Percentiles rank a stretch among this genome's conserved stretches.
These are phyloP conservation scores for Malassezia sympodialis DNA, from an alignment of 1,284 basidiomycete species.

Conservation along the genomic window DNA sequence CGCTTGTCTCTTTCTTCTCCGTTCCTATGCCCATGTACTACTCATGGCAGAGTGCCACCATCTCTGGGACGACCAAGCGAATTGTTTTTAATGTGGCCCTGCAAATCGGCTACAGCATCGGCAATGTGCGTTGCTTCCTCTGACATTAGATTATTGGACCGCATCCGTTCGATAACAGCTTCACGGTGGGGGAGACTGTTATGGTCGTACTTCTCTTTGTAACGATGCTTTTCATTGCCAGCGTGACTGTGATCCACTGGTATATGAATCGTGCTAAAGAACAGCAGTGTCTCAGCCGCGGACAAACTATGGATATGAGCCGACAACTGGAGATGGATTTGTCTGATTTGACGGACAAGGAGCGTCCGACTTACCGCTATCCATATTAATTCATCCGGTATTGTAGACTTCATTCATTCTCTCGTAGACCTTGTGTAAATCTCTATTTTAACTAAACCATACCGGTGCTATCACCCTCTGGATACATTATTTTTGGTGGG, in stretches of 20 bases:
- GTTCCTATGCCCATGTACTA: slow-evolving; percentile 27
- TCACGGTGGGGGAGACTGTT: slow-evolving; percentile 23
- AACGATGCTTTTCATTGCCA: slow-evolving; percentile 18
- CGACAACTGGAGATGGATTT: slow-evolving; percentile 24
- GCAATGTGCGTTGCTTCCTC: slow-evolving; percentile 23
- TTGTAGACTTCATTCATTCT: no score
- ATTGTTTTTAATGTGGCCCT: slow-evolving; percentile 32
- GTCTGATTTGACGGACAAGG: slow-evolving; percentile 41
- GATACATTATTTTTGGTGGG: no score
- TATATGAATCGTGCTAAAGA: slow-evolving; percentile 23
- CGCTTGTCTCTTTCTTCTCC: slow-evolving; percentile 23
- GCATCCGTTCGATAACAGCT: not conserved
- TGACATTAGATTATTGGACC: slow-evolving; percentile 19
- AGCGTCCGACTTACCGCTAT: slow-evolving; percentile 41
- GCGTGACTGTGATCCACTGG: slow-evolving; percentile 24
- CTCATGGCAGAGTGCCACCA: slow-evolving; percentile 20
- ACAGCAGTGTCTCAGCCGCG: slow-evolving; percentile 2
- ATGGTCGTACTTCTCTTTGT: slow-evolving; percentile 37
- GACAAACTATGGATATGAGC: not conserved
- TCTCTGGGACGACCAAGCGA: slow-evolving; percentile 39
- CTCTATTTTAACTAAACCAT: not conserved
- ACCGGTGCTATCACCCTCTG: no score
- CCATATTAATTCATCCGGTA: slow-evolving; percentile 23
- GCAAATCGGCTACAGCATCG: slow-evolving; percentile 33
- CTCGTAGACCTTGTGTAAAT: no score